Conservation (phyloP, 257 asterid genomes). For the Solanum infundibuliforme region DNA sequence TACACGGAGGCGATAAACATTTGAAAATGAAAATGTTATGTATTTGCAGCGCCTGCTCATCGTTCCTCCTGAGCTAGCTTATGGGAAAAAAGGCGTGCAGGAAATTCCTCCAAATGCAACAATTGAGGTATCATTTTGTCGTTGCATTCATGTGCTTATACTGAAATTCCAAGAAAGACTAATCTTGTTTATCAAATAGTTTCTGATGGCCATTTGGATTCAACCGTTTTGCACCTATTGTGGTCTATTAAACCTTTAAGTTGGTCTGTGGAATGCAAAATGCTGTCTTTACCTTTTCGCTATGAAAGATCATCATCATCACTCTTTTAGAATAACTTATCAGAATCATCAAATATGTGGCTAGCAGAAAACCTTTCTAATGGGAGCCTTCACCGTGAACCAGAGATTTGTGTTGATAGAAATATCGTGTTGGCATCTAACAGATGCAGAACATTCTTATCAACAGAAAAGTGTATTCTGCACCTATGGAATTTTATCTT, state of each 20-base stretch:
- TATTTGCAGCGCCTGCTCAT: conserved; percentile 72
- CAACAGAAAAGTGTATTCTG: neutral
- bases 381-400: neutral
- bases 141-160: neutral
- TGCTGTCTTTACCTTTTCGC: neutral
- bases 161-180: neutral
- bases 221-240: neutral
- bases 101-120: conserved; percentile 99
- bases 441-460: neutral
- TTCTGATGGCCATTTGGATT: neutral
- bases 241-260: neutral
- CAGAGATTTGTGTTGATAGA: neutral
- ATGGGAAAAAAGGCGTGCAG: conserved; percentile 89
- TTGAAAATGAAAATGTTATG: neutral
- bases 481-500: neutral
- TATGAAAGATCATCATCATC: neutral
- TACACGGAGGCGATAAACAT: neutral
- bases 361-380: neutral
- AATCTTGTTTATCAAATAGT: neutral
- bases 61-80: conserved; percentile 93
- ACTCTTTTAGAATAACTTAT: neutral
- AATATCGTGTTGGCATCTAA: neutral
- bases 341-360: neutral
- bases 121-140: conserved; percentile 49
- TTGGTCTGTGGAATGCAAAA: neutral